A percentile compares a stretch with the other conserved stretches of the same genome.
Evolutionary conservation across 2,329 filamentous ascomycete genomes (phyloP).

Genomic region (Harringtonia lauricola): DNA sequence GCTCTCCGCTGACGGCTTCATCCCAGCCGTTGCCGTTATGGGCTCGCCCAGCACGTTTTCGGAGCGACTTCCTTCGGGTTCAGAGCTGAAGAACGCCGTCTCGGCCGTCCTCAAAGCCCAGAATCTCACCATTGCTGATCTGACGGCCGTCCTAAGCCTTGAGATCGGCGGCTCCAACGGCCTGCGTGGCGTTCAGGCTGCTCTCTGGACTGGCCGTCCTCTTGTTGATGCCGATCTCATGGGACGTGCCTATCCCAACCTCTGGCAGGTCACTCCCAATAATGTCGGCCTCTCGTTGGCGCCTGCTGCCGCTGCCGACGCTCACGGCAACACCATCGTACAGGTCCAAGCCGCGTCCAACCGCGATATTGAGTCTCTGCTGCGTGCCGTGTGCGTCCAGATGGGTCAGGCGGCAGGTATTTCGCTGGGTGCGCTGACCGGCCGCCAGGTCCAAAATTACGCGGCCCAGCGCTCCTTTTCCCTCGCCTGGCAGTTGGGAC

Average conservation of each 20-base stretch:
- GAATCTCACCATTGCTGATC: not conserved
- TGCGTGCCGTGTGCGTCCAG: not conserved
- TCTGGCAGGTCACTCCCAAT: conserved; percentile 33
- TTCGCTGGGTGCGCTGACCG: not conserved
- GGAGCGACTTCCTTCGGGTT: not conserved
- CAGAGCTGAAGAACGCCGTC: not conserved
- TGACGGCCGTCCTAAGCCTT: conserved; percentile 37
- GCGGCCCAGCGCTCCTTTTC: not conserved
- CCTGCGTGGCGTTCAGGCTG: conserved; percentile 31
- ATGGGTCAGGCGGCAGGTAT: not conserved
- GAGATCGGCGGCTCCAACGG: conserved; percentile 60
- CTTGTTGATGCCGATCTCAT: conserved; percentile 44
- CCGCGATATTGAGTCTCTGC: not conserved
- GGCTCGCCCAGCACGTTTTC: not conserved
- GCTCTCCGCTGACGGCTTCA: not conserved
- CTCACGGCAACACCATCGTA: not conserved
- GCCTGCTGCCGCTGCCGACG: not conserved
- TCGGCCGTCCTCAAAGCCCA: not conserved
- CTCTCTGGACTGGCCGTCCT: conserved; percentile 23
- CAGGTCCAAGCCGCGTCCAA: not conserved
- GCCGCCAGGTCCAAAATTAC: not conserved
- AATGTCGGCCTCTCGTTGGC: not conserved
- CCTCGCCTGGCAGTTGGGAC: not conserved
- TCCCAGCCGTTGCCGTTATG: not conserved
- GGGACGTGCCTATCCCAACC: conserved; percentile 42